Evolutionary conservation across 208 protist species (phyloP).

Genomic region (Trypanosoma vivax): DNA sequence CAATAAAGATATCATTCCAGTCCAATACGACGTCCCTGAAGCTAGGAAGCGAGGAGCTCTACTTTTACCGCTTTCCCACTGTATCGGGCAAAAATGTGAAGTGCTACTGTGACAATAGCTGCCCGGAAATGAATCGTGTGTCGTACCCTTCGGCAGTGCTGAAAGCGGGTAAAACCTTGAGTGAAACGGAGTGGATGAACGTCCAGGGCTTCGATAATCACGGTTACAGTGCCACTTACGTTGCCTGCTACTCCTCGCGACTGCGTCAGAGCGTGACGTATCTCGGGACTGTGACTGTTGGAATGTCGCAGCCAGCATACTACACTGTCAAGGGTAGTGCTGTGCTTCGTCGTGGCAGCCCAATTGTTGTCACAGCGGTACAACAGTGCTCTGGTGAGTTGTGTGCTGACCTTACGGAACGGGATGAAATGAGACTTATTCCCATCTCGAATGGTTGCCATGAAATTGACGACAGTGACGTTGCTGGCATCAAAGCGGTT

Average conservation of each 20-base stretch:
- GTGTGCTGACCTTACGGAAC: constrained; percentile 31
- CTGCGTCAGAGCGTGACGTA: constrained; percentile 32
- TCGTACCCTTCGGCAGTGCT: constrained; percentile 20
- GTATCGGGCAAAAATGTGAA: constrained; percentile 30
- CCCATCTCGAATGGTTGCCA: constrained; percentile 12
- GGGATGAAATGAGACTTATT: constrained; percentile 51
- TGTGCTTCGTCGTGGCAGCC: constrained; percentile 44
- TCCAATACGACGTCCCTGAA: constrained; percentile 28
- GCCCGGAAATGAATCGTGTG: constrained; percentile 29
- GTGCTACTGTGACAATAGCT: constrained; percentile 78
- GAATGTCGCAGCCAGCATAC: constrained; percentile 76
- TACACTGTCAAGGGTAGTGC: constrained; percentile 47
- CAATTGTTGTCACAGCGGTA: constrained; percentile 48
- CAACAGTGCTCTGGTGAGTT: constrained; percentile 33
- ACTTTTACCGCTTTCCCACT: constrained; percentile 68
- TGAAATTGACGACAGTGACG: constrained; percentile 2
- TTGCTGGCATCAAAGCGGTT: constrained; percentile 23
- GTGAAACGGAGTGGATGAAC: constrained; percentile 17
- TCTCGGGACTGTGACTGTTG: constrained; percentile 57
- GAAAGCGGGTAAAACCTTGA: constrained; percentile 15
- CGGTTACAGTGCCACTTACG: constrained; percentile 53
- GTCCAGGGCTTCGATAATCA: constrained; percentile 76
- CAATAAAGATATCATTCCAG: constrained; percentile 38
- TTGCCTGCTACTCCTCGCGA: constrained; percentile 61
- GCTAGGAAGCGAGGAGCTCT: constrained; percentile 39